A percentile compares a stretch with the other conserved stretches of the same genome.
Conservation (phyloP, 305 asterid genomes). For the Ajuga reptans region DNA sequence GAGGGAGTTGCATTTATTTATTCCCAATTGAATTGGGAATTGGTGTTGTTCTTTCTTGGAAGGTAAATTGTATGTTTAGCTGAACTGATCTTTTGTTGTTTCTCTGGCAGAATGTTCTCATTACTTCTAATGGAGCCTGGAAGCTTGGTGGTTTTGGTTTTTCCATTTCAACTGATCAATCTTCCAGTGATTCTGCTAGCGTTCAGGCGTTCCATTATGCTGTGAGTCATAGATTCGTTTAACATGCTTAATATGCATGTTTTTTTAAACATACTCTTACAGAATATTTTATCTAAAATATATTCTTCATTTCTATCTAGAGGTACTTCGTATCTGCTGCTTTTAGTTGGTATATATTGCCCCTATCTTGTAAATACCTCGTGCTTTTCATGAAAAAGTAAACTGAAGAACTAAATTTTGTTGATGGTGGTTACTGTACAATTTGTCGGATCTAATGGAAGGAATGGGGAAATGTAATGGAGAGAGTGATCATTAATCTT, state of each 20-base stretch:
- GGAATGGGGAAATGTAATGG: neutral
- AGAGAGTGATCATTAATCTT: neutral
- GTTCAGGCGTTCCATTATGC: conserved; percentile 82
- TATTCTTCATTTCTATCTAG: conserved; percentile 5
- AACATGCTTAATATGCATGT: conserved; percentile 19
- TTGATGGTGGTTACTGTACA: neutral
- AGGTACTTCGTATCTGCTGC: conserved; percentile 4
- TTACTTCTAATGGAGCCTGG: conserved; percentile 98
- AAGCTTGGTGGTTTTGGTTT: conserved; percentile 96
- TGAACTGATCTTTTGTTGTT: conserved; percentile 17
- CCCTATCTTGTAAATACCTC: neutral
- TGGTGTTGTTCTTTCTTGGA: neutral
- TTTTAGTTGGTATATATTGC: conserved; percentile 7
- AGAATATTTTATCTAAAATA: neutral
- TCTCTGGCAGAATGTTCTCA: conserved; percentile 60
- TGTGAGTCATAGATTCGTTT: conserved; percentile 51
- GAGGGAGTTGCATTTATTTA: neutral
- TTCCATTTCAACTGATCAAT: conserved; percentile 60
- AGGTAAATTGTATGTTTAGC: conserved; percentile 11
- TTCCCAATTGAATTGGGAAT: conserved; percentile 4
- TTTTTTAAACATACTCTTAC: conserved; percentile 15
- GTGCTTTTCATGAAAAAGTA: conserved; percentile 1
- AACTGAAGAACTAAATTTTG: conserved; percentile 11
- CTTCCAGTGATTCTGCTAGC: conserved; percentile 53
- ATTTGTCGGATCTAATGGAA: conserved; percentile 8